These are phyloP conservation scores for Chalciporus sphaerocephalus DNA, from an alignment of 768 basidiomycete genomes.

Conservation along the genomic window DNA sequence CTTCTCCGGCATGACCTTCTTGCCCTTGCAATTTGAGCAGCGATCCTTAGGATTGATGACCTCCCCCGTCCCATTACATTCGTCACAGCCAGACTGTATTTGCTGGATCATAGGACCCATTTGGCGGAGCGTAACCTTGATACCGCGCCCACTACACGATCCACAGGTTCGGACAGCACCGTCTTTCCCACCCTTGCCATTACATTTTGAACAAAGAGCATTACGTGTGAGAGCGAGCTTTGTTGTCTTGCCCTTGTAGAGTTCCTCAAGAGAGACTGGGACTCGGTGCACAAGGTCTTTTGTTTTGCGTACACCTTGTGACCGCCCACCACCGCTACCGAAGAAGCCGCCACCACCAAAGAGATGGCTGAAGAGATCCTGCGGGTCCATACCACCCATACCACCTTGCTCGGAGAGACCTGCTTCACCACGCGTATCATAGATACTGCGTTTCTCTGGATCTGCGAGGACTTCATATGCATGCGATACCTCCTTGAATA, in stretches of 20 bases:
- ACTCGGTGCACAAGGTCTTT: constrained; percentile 98
- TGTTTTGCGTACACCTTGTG: constrained; percentile 81
- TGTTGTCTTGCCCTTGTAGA: constrained; percentile 98
- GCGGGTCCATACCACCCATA: constrained; percentile 95
- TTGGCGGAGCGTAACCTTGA: constrained; percentile 88
- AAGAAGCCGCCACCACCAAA: constrained; percentile 85
- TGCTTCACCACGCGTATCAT: constrained; percentile 91
- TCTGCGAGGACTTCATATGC: constrained; percentile 97
- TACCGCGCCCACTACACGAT: constrained; percentile 81
- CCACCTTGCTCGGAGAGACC: constrained; percentile 83
- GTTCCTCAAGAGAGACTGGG: constrained; percentile 93
- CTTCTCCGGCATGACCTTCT: constrained; percentile 91
- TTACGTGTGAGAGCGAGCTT: constrained; percentile 97
- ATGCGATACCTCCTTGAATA: constrained; percentile 96
- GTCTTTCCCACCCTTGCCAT: constrained; percentile 96
- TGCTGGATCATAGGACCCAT: constrained; percentile 99
- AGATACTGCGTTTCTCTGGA: constrained; percentile 70
- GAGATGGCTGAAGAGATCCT: constrained; percentile 96
- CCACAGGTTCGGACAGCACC: constrained; percentile 83
- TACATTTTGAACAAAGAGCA: constrained; percentile 88
- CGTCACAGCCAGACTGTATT: constrained; percentile 91
- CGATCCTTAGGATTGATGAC: constrained; percentile 90
- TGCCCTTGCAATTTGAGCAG: constrained; percentile 90
- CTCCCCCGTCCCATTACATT: constrained; percentile 92
- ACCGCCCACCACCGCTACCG: constrained; percentile 58